Evolutionary conservation across 768 basidiomycete genomes (phyloP).

Genomic region (Lentinus brumalis): DNA sequence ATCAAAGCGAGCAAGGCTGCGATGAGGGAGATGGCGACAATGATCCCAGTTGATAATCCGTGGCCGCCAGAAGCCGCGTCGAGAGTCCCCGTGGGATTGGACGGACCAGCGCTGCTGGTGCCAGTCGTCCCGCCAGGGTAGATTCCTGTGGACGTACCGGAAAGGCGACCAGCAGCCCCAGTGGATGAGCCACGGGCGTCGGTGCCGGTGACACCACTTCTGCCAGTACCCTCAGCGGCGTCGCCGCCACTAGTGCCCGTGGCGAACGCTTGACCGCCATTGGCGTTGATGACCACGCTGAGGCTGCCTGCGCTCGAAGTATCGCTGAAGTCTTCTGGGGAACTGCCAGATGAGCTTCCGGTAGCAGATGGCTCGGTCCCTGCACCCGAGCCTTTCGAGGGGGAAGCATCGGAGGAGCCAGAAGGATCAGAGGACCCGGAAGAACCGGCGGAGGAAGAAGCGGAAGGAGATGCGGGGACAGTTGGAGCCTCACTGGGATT

Average conservation of each 20-base stretch:
- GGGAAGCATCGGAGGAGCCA: neutral
- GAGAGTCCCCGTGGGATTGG: neutral
- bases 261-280: constrained; percentile 13
- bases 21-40: constrained; percentile 47
- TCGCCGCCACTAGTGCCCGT: constrained; percentile 6
- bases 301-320: neutral
- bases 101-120: constrained; percentile 4
- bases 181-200: neutral
- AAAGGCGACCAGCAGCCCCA: neutral
- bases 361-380: neutral
- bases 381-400: neutral
- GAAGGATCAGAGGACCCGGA: neutral
- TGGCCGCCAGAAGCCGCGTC: constrained; percentile 19
- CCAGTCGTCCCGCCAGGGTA: neutral
- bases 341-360: neutral
- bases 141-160: neutral
- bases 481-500: neutral
- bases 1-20: constrained; percentile 34
- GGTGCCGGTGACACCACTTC: neutral
- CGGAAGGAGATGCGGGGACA: neutral
- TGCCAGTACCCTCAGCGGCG: constrained; percentile 4
- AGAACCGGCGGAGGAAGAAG: neutral
- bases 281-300: constrained; percentile 3
- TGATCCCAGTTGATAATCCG: constrained; percentile 45
- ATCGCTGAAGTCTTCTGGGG: neutral